Evolutionary conservation across 179 eudicot genomes (phyloP).

Genomic region (Silene noctiflora): DNA sequence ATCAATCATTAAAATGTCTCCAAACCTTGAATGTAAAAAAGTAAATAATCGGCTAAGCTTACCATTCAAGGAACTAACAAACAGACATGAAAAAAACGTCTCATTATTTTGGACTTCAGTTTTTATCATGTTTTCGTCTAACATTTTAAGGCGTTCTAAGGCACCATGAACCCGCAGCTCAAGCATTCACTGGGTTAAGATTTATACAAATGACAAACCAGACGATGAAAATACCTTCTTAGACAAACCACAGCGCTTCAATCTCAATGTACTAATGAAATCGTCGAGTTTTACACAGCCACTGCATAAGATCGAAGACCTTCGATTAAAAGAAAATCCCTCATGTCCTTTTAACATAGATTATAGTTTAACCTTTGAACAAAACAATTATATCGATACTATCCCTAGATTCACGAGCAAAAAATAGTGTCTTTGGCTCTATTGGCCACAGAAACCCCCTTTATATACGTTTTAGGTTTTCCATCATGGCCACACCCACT

Average conservation of each 20-base stretch:
- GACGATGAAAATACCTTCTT: conserved; percentile 51
- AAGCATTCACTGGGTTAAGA: not conserved
- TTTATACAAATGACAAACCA: too few relatives aligned
- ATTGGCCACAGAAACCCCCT: too few relatives aligned
- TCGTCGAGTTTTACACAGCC: conserved; percentile 55
- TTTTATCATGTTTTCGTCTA: too few relatives aligned
- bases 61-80: not conserved
- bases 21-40: not conserved
- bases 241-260: conserved; percentile 64
- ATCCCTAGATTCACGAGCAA: not conserved
- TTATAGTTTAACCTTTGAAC: not conserved
- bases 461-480: too few relatives aligned
- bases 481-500: not conserved
- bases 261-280: conserved; percentile 54
- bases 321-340: not conserved
- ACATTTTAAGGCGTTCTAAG: not conserved
- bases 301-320: conserved; percentile 40
- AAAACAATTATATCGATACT: not conserved
- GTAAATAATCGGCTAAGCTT: not conserved
- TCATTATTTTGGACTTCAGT: too few relatives aligned
- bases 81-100: too few relatives aligned
- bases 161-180: not conserved
- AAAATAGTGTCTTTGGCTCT: too few relatives aligned
- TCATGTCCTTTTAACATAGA: not conserved
- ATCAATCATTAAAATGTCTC: conserved; percentile 4